These are phyloP conservation scores for Linanthus parryae DNA, from an alignment of 148 eudicot species.

Conservation along the genomic window DNA sequence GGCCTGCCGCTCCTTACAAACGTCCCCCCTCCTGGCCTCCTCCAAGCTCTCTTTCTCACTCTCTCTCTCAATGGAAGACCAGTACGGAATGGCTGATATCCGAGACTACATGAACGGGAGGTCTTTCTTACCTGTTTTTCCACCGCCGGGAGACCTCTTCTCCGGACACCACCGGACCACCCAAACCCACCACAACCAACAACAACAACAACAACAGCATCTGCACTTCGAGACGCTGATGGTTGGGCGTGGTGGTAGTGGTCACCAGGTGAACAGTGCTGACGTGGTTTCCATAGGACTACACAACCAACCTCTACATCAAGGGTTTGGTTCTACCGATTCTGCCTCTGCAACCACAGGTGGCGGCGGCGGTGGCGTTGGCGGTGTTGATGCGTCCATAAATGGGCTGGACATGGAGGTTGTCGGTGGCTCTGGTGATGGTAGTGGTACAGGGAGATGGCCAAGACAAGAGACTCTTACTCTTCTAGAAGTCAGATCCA, in stretches of 20 bases:
- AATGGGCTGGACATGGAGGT: constrained; percentile 25
- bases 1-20: constrained; percentile 11
- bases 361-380: background rate
- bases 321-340: background rate
- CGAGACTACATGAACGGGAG: background rate
- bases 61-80: constrained; percentile 8
- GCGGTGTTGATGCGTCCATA: background rate
- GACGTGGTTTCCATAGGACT: constrained; percentile 3
- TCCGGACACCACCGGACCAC: background rate
- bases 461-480: constrained; percentile 94
- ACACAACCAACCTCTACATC: background rate
- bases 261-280: too few relatives aligned
- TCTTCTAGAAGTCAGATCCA: constrained; percentile 82
- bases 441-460: constrained; percentile 69
- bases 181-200: too few relatives aligned
- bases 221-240: too few relatives aligned
- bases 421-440: constrained; percentile 22
- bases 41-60: constrained; percentile 2
- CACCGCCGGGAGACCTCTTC: background rate
- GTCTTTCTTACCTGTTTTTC: background rate
- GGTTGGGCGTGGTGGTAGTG: too few relatives aligned
- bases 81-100: background rate
- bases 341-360: background rate
- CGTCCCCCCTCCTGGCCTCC: too few relatives aligned
- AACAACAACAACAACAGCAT: background rate